Evolutionary conservation across 2,329 filamentous ascomycete species (phyloP).

Genomic region (Metarhizium rileyi): DNA sequence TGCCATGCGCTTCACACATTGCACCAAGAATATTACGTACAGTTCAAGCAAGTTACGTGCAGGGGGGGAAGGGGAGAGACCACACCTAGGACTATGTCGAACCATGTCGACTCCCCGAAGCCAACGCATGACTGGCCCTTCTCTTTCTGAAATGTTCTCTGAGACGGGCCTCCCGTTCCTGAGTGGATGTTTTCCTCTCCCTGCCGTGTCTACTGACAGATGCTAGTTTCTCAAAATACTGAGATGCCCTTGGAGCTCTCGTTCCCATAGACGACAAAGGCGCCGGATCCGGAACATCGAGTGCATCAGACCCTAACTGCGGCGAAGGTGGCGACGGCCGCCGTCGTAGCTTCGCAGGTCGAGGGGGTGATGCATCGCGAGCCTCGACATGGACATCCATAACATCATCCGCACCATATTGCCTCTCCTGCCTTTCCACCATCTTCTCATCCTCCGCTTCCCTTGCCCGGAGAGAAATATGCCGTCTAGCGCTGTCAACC

Average conservation of each 20-base stretch:
- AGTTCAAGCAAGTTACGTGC: not conserved
- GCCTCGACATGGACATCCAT: conserved; percentile 5
- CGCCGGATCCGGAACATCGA: conserved; percentile 11
- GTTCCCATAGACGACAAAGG: conserved; percentile 9
- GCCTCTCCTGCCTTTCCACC: not conserved
- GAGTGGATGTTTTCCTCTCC: conserved; percentile 8
- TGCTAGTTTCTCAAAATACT: conserved; percentile 14
- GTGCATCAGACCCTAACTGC: conserved; percentile 10
- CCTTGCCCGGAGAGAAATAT: not conserved
- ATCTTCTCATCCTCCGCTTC: not conserved
- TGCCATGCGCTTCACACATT: not conserved
- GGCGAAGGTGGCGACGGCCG: conserved; percentile 10
- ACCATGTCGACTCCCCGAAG: conserved; percentile 6
- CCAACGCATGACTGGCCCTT: conserved; percentile 7
- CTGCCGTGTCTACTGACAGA: conserved; percentile 8
- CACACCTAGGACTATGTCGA: not conserved
- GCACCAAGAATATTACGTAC: not conserved
- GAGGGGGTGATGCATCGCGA: not conserved
- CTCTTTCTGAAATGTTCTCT: conserved; percentile 18
- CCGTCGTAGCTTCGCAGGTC: not conserved
- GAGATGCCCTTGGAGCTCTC: conserved; percentile 12
- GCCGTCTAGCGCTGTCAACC: conserved; percentile 12
- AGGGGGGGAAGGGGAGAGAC: too few species aligned
- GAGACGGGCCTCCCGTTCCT: conserved; percentile 15
- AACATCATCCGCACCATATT: not conserved